Evolutionary conservation across 2,329 filamentous ascomycete species (phyloP).

Genomic region (Xylaria sp.): DNA sequence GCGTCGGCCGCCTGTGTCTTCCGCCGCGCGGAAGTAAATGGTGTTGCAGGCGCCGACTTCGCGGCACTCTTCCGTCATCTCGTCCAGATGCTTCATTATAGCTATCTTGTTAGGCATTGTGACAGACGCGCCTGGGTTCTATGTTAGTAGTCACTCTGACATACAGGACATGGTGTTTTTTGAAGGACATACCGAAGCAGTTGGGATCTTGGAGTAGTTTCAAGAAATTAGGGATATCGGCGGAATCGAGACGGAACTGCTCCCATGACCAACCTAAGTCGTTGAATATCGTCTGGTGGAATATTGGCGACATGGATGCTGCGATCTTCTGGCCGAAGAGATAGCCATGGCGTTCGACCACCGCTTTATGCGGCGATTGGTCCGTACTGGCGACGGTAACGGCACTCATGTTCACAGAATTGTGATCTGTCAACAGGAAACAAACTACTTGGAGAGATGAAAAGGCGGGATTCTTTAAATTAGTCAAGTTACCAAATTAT

Average conservation of each 20-base stretch:
- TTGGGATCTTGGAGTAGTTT: constrained; percentile 64
- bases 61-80: constrained; percentile 75
- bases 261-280: constrained; percentile 61
- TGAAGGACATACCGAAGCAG: constrained; percentile 66
- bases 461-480: neutral
- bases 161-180: neutral
- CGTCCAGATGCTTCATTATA: constrained; percentile 78
- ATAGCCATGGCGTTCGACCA: constrained; percentile 60
- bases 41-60: constrained; percentile 85
- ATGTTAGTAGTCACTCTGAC: neutral
- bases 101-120: constrained; percentile 88
- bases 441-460: neutral
- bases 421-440: neutral
- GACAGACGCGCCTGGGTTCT: constrained; percentile 61
- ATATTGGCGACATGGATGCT: constrained; percentile 64
- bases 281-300: constrained; percentile 65
- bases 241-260: constrained; percentile 64
- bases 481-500: neutral
- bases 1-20: constrained; percentile 54
- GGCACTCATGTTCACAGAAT: constrained; percentile 16
- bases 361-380: neutral
- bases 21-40: constrained; percentile 67
- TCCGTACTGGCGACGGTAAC: constrained; percentile 3
- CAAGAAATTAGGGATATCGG: constrained; percentile 60
- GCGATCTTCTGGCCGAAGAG: constrained; percentile 68